A percentile compares a stretch with the other conserved stretches of the same genome.
Evolutionary conservation across 495 filamentous ascomycete genomes (phyloP).

Genomic region (Diplogelasinospora grovesii): DNA sequence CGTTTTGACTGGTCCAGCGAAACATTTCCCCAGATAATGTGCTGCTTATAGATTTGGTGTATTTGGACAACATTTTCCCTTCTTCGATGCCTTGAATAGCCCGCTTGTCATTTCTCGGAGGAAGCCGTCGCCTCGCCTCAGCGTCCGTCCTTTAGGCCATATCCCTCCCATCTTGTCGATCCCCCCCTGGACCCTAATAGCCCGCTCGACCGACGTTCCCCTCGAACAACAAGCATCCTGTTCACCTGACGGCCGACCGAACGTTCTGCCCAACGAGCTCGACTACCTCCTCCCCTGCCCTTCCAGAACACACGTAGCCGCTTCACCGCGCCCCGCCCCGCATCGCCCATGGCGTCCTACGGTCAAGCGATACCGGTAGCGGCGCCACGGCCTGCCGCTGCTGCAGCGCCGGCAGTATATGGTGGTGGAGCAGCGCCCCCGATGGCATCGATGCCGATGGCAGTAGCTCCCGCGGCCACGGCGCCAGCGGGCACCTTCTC

Average conservation of each 20-base stretch:
- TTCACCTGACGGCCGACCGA: too few relatives aligned
- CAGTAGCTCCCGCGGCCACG: conserved; percentile 41
- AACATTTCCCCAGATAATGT: background rate
- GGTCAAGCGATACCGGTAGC: conserved; percentile 33
- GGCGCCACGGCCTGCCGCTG: conserved; percentile 28
- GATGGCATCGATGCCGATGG: conserved; percentile 21
- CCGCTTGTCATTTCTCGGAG: too few relatives aligned
- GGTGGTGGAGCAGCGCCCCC: conserved; percentile 25
- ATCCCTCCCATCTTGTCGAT: too few relatives aligned
- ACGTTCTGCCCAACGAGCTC: conserved; percentile 3
- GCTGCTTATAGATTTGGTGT: too few relatives aligned
- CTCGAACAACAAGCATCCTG: too few relatives aligned
- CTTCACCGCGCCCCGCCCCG: too few relatives aligned
- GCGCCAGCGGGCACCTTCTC: conserved; percentile 83
- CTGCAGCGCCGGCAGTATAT: conserved; percentile 28
- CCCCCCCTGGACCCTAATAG: too few relatives aligned
- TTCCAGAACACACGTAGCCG: background rate
- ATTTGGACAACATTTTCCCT: too few relatives aligned
- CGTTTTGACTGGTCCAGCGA: background rate
- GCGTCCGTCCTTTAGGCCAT: too few relatives aligned
- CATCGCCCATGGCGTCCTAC: conserved; percentile 38
- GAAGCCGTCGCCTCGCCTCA: too few relatives aligned
- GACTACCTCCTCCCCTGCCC: background rate
- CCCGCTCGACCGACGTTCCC: too few relatives aligned
- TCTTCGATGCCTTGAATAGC: conserved; percentile 9